These are phyloP conservation scores for Globisporangium nunn DNA, from an alignment of 352 stramenopile genomes.

Conservation along the genomic window DNA sequence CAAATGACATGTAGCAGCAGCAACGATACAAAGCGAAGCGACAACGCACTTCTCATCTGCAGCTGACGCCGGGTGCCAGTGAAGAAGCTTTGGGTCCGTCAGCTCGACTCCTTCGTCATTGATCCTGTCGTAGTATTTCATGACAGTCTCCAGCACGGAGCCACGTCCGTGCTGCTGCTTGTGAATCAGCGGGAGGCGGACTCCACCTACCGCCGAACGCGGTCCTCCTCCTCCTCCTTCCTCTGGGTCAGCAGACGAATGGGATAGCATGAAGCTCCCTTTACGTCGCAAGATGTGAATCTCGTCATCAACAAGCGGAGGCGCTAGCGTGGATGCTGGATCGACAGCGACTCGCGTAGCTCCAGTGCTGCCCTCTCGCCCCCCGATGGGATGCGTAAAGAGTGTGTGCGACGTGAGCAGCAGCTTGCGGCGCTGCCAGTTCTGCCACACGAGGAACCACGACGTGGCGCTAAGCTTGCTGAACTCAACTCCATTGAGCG, in stretches of 20 bases:
- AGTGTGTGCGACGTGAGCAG: slow-evolving; percentile 26
- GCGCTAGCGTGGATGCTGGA: neutral
- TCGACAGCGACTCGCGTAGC: neutral
- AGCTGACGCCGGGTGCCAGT: slow-evolving; percentile 45
- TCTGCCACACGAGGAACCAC: slow-evolving; percentile 80
- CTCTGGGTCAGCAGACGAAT: neutral
- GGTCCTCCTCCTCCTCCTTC: neutral
- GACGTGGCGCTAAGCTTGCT: slow-evolving; percentile 36
- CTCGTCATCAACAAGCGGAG: slow-evolving; percentile 8
- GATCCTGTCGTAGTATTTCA: slow-evolving; percentile 8
- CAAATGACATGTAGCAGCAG: neutral
- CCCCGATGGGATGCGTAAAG: slow-evolving; percentile 17
- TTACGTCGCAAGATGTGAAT: slow-evolving; percentile 19
- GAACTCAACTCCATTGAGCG: slow-evolving; percentile 67
- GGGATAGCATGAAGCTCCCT: slow-evolving; percentile 36
- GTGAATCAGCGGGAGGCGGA: slow-evolving; percentile 12
- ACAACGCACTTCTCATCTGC: slow-evolving; percentile 24
- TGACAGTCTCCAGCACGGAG: slow-evolving; percentile 11
- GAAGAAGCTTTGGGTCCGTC: slow-evolving; percentile 29
- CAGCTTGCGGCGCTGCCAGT: slow-evolving; percentile 72
- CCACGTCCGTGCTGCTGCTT: neutral
- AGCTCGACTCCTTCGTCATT: slow-evolving; percentile 25
- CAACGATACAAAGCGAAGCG: neutral
- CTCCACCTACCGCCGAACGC: slow-evolving; percentile 7
- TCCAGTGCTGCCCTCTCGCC: neutral